These are phyloP conservation scores for Gossypium bickii DNA, from an alignment of 345 rosid genomes.

Conservation along the genomic window DNA sequence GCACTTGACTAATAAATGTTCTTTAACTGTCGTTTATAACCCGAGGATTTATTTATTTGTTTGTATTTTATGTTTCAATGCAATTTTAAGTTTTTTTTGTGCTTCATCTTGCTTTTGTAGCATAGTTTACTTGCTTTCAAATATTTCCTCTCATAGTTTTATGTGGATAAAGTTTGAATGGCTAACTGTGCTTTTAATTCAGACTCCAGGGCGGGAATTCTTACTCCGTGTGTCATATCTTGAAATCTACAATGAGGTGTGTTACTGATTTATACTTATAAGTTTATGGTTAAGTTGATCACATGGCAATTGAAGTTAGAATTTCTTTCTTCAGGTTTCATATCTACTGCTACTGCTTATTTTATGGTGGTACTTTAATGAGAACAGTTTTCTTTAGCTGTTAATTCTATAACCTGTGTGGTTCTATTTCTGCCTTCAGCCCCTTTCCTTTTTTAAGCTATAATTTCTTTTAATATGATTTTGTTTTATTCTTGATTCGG, in stretches of 20 bases:
- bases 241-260: conserved; percentile 97
- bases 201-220: conserved; percentile 99
- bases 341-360: neutral
- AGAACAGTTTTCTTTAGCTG: neutral
- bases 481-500: conserved; percentile 21
- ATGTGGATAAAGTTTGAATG: conserved; percentile 15
- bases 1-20: neutral
- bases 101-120: conserved; percentile 2
- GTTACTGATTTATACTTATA: conserved; percentile 19
- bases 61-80: neutral
- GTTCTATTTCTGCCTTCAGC: neutral
- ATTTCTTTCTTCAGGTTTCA: conserved; percentile 3
- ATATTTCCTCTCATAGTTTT: neutral
- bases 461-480: neutral
- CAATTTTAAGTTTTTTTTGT: neutral
- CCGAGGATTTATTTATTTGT: neutral
- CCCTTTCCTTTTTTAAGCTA: neutral
- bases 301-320: neutral
- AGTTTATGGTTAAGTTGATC: conserved; percentile 14
- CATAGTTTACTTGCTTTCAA: conserved; percentile 1
- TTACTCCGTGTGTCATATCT: conserved; percentile 97
- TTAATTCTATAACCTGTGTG: neutral
- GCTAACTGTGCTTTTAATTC: conserved; percentile 27
- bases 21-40: neutral
- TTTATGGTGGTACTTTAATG: neutral